Conservation (phyloP, 2,329 filamentous ascomycete genomes). For the Coniochaeta hoffmannii region DNA sequence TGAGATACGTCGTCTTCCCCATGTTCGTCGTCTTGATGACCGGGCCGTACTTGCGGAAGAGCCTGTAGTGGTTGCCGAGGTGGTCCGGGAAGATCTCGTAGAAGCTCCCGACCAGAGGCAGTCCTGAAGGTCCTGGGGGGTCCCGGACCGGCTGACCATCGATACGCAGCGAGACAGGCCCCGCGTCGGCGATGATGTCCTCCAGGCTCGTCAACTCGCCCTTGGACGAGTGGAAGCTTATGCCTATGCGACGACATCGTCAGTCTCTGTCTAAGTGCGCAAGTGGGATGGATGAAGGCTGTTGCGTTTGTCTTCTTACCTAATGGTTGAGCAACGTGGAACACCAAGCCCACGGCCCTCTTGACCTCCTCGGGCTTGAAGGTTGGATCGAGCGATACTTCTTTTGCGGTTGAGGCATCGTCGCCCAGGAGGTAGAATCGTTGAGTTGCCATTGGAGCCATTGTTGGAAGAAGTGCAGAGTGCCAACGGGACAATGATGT, state of each 20-base stretch:
- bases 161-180: conserved; percentile 34
- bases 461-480: background rate
- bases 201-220: conserved; percentile 22
- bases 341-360: too few relatives aligned
- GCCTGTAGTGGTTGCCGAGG: conserved; percentile 37
- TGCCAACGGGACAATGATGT: background rate
- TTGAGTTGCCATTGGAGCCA: conserved; percentile 21
- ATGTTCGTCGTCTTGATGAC: conserved; percentile 45
- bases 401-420: conserved; percentile 21
- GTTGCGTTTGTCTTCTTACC: too few relatives aligned
- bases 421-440: conserved; percentile 36
- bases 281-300: too few relatives aligned
- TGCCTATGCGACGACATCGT: conserved; percentile 19
- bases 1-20: conserved; percentile 40
- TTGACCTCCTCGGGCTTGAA: too few relatives aligned
- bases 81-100: conserved; percentile 50
- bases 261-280: too few relatives aligned
- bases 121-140: conserved; percentile 40
- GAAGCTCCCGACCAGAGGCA: conserved; percentile 44
- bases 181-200: conserved; percentile 25
- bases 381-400: conserved; percentile 28
- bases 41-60: conserved; percentile 43
- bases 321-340: too few relatives aligned
- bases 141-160: conserved; percentile 40
- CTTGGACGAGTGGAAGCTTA: conserved; percentile 25